These are phyloP conservation scores for Candida nonsorbophila DNA, from an alignment of 805 yeast genomes.

Conservation along the genomic window DNA sequence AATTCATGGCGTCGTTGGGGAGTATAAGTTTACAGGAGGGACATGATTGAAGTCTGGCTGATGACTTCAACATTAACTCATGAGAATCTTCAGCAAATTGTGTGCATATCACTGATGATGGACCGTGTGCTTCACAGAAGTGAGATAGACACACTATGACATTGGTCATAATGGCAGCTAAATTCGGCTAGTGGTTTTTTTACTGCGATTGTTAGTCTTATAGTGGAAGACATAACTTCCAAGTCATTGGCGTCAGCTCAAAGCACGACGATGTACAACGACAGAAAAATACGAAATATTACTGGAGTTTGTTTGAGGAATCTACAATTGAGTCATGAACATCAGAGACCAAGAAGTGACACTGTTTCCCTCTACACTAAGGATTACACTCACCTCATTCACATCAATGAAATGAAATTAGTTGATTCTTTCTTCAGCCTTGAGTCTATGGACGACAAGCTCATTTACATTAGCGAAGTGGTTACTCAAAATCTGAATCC, in stretches of 20 bases:
- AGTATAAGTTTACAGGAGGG: slow-evolving; percentile 54
- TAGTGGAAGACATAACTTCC: too few species aligned
- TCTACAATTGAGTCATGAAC: background rate
- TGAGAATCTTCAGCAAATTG: slow-evolving; percentile 28
- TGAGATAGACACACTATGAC: slow-evolving; percentile 58
- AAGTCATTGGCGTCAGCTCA: too few species aligned
- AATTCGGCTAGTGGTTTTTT: background rate
- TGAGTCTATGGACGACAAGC: slow-evolving; percentile 11
- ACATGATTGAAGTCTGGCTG: slow-evolving; percentile 44
- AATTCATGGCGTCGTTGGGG: slow-evolving; percentile 29
- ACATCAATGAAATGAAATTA: slow-evolving; percentile 11
- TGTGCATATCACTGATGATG: slow-evolving; percentile 60
- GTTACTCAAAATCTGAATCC: slow-evolving; percentile 15
- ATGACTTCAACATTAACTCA: slow-evolving; percentile 30
- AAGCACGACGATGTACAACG: slow-evolving; percentile 3
- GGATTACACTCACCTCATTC: slow-evolving; percentile 6
- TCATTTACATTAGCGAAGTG: slow-evolving; percentile 30
- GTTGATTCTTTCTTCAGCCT: slow-evolving; percentile 23
- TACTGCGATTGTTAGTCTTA: background rate
- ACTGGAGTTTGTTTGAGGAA: slow-evolving; percentile 2
- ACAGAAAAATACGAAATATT: slow-evolving; percentile 9
- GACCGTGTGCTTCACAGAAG: slow-evolving; percentile 78
- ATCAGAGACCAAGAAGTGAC: slow-evolving; percentile 1
- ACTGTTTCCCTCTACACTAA: slow-evolving; percentile 2
- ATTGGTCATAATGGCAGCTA: slow-evolving; percentile 18